Conservation (phyloP, 768 basidiomycete genomes). For the Agaricus blazei region DNA sequence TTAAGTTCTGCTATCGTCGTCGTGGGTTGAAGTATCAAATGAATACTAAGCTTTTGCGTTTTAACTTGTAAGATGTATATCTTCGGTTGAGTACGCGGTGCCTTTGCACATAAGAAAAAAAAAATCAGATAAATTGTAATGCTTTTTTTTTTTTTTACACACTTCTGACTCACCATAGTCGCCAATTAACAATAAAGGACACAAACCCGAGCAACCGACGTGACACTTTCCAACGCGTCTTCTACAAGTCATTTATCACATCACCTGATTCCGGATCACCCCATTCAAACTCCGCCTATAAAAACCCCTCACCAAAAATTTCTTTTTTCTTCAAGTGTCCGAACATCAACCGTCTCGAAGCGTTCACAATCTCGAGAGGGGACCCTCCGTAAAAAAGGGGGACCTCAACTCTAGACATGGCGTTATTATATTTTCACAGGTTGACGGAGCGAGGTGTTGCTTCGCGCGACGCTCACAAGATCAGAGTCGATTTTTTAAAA, state of each 20-base stretch:
- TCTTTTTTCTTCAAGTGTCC: slow-evolving; percentile 50
- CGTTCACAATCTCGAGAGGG: slow-evolving; percentile 32
- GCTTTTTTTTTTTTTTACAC: no score
- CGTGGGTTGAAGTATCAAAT: slow-evolving; percentile 48
- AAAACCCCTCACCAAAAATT: slow-evolving; percentile 19
- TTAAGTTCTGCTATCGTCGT: slow-evolving; percentile 57
- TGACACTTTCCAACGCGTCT: no score
- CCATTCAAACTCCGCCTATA: slow-evolving; percentile 22
- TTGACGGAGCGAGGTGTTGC: slow-evolving; percentile 73
- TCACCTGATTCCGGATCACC: slow-evolving; percentile 5
- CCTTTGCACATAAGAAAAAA: slow-evolving; percentile 26
- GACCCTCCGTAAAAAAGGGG: background rate
- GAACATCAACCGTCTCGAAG: slow-evolving; percentile 54
- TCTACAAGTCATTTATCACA: background rate
- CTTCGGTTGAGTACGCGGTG: slow-evolving; percentile 51
- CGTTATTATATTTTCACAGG: slow-evolving; percentile 59
- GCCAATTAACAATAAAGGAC: background rate
- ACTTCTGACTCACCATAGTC: background rate
- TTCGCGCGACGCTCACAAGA: slow-evolving; percentile 36
- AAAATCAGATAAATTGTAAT: background rate
- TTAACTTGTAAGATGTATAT: slow-evolving; percentile 66
- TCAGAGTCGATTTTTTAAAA: slow-evolving; percentile 21
- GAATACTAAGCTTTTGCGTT: slow-evolving; percentile 66
- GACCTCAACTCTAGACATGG: slow-evolving; percentile 23
- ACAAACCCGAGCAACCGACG: no score